Percentiles rank a stretch among this genome's conserved stretches.
Evolutionary conservation across 2,329 filamentous ascomycete genomes (phyloP).

Genomic region (Xylariaceae sp.): DNA sequence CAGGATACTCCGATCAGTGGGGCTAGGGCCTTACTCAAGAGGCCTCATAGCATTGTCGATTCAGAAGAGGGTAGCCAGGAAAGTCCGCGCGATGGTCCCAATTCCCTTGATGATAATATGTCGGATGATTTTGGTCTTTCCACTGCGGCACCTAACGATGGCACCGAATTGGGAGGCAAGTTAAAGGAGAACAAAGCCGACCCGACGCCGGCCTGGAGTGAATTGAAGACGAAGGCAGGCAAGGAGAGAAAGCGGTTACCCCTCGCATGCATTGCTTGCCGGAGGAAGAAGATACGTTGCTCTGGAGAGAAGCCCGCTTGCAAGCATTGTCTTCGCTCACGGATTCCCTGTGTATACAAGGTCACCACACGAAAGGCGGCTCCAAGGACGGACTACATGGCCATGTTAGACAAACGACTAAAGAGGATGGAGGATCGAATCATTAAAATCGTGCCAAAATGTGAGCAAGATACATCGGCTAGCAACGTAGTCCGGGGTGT

Average conservation of each 20-base stretch:
- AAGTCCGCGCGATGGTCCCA: conserved; percentile 51
- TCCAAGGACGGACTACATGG: conserved; percentile 97
- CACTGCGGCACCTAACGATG: conserved; percentile 54
- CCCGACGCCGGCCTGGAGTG: conserved; percentile 74
- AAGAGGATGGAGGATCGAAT: conserved; percentile 98
- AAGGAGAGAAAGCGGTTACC: conserved; percentile 95
- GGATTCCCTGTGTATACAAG: conserved; percentile 97
- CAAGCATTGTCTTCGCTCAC: conserved; percentile 91
- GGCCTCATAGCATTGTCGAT: conserved; percentile 43
- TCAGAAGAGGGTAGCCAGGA: conserved; percentile 56
- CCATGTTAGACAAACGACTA: conserved; percentile 93
- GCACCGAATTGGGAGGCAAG: conserved; percentile 60
- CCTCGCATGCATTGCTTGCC: conserved; percentile 92
- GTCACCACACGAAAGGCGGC: conserved; percentile 93
- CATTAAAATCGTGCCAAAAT: conserved; percentile 91
- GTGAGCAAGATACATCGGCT: conserved; percentile 72
- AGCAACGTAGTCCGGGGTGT: conserved; percentile 76
- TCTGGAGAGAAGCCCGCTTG: conserved; percentile 97
- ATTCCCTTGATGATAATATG: conserved; percentile 59
- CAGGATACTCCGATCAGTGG: conserved; percentile 43
- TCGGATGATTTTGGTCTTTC: conserved; percentile 66
- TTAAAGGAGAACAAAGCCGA: conserved; percentile 65
- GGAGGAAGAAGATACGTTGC: conserved; percentile 96
- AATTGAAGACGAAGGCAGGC: conserved; percentile 88
- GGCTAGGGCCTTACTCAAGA: conserved; percentile 33